These are phyloP conservation scores for Paraconiothyrium brasiliense DNA, from an alignment of 2,329 filamentous ascomycete species.

Conservation along the genomic window DNA sequence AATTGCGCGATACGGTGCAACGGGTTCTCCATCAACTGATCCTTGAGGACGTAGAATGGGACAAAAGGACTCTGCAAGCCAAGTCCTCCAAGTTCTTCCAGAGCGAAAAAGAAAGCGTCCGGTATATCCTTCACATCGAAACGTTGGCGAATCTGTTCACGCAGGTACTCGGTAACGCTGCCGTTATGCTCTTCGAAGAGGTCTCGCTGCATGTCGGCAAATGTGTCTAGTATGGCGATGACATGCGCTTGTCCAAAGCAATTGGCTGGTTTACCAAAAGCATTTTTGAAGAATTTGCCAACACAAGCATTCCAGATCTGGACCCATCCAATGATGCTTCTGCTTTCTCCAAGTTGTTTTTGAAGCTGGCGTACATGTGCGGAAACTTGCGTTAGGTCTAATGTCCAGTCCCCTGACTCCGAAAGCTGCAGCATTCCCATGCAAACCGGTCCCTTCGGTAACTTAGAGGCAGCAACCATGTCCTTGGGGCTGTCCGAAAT, in stretches of 20 bases:
- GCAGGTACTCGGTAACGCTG: conserved; percentile 40
- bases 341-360: conserved; percentile 23
- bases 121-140: conserved; percentile 60
- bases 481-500: conserved; percentile 15
- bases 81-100: conserved; percentile 57
- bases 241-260: conserved; percentile 61
- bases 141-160: conserved; percentile 58
- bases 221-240: conserved; percentile 58
- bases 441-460: conserved; percentile 22
- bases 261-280: conserved; percentile 59
- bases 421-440: conserved; percentile 27
- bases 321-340: conserved; percentile 25
- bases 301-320: conserved; percentile 61
- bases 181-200: conserved; percentile 48
- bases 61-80: conserved; percentile 59
- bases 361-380: conserved; percentile 23
- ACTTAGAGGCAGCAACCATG: conserved; percentile 8
- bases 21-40: conserved; percentile 33
- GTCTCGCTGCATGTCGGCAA: conserved; percentile 56
- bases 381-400: conserved; percentile 26
- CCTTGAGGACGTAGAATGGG: conserved; percentile 51
- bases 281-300: conserved; percentile 58
- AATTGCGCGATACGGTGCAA: conserved; percentile 53
- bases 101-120: conserved; percentile 60
- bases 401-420: conserved; percentile 20